Conservation (phyloP, 208 protist genomes). For the Chromosphaera perkinsii region DNA sequence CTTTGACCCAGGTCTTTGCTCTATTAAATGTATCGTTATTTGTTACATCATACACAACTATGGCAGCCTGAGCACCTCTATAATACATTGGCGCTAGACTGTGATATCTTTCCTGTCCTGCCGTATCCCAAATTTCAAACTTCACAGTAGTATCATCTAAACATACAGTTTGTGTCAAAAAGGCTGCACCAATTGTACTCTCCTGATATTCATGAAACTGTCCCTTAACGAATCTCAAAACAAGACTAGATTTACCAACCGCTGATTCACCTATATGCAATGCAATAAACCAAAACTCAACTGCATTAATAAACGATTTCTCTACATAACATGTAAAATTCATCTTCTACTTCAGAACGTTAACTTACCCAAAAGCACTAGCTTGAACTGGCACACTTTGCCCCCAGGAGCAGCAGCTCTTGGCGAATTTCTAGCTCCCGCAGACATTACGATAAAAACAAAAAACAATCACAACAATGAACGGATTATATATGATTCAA, state of each 20-base stretch:
- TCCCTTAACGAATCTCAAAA: slow-evolving; percentile 78
- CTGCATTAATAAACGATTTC: too few species aligned
- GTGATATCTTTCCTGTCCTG: slow-evolving; percentile 69
- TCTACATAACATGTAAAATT: too few species aligned
- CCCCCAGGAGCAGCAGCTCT: too few species aligned
- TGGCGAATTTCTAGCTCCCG: too few species aligned
- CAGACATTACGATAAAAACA: too few species aligned
- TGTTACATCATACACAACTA: slow-evolving; percentile 83
- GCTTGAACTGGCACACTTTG: slow-evolving; percentile 68
- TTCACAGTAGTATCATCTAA: slow-evolving; percentile 77
- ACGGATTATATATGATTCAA: too few species aligned
- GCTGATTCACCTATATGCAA: slow-evolving; percentile 59
- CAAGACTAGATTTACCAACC: slow-evolving; percentile 76
- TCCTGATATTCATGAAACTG: slow-evolving; percentile 87
- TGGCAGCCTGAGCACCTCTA: slow-evolving; percentile 66
- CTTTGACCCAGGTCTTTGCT: slow-evolving; percentile 51
- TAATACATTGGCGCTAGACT: slow-evolving; percentile 83
- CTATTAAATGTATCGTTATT: slow-evolving; percentile 37
- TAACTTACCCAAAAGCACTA: slow-evolving; percentile 62
- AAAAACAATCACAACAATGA: too few species aligned
- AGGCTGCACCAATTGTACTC: slow-evolving; percentile 81
- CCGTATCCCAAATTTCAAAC: slow-evolving; percentile 85
- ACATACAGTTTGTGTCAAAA: slow-evolving; percentile 78
- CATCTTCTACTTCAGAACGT: too few species aligned
- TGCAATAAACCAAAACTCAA: background rate